Evolutionary conservation across 306 rosid species (phyloP).

Genomic region (Geum urbanum): DNA sequence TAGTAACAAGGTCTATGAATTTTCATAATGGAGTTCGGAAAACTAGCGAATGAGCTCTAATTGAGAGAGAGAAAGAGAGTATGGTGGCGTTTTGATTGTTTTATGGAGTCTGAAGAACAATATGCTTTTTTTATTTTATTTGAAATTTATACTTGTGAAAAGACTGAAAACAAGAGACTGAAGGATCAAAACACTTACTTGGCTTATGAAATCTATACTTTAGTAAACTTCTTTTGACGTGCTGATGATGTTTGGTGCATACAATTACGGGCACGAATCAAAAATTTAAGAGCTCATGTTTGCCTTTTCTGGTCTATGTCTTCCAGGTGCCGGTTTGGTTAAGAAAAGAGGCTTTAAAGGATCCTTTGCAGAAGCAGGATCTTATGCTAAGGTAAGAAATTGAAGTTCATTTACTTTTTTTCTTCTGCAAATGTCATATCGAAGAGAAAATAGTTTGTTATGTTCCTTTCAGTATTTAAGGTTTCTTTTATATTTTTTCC

Average conservation of each 20-base stretch:
- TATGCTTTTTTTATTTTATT: too few species aligned
- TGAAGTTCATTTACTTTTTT: not conserved
- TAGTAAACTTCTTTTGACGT: too few species aligned
- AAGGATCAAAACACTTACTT: too few species aligned
- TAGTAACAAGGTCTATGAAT: too few species aligned
- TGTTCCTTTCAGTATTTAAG: not conserved
- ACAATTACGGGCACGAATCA: not conserved
- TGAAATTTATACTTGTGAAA: too few species aligned
- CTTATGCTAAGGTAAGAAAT: conserved; percentile 69
- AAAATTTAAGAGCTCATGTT: not conserved
- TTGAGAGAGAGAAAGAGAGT: too few species aligned
- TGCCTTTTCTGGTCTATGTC: conserved; percentile 16
- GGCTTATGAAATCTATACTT: too few species aligned
- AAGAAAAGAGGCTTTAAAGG: conserved; percentile 92
- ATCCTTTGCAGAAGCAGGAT: conserved; percentile 81
- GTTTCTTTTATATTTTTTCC: conserved; percentile 5
- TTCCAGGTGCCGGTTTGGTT: conserved; percentile 78
- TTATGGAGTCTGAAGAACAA: too few species aligned
- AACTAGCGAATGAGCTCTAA: not conserved
- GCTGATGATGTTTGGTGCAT: not conserved
- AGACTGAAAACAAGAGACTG: too few species aligned
- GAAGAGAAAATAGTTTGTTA: too few species aligned
- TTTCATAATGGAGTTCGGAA: not conserved
- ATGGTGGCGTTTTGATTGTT: too few species aligned
- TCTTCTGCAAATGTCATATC: too few species aligned